phyloP scores from a whole-genome alignment of 2,329 filamentous ascomycete species.

The Colletotrichum brevisporum region DNA sequence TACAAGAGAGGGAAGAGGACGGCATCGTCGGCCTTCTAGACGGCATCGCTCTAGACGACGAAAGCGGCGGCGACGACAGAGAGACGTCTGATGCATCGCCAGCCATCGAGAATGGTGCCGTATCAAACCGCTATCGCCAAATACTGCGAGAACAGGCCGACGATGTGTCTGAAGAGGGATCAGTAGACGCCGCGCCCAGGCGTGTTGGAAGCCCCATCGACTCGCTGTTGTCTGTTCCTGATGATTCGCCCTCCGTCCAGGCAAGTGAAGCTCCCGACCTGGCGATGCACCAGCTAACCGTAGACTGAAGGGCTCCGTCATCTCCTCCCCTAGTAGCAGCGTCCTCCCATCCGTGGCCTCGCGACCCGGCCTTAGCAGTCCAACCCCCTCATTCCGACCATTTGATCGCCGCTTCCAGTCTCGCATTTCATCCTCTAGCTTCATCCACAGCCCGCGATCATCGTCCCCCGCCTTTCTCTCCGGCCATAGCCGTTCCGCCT shows the following conservation, averaged over 20 bases:
- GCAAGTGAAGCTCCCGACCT: slow-evolving; percentile 59
- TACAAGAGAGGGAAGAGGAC: slow-evolving; percentile 52
- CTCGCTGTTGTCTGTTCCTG: slow-evolving; percentile 80
- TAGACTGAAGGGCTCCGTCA: slow-evolving; percentile 67
- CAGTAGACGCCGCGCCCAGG: slow-evolving; percentile 66
- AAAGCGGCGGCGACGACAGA: slow-evolving; percentile 47
- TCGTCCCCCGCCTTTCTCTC: slow-evolving; percentile 83
- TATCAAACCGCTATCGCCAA: slow-evolving; percentile 60
- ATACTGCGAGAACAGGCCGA: slow-evolving; percentile 60
- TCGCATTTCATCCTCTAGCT: slow-evolving; percentile 76
- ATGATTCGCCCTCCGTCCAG: slow-evolving; percentile 88
- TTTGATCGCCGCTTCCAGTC: slow-evolving; percentile 97
- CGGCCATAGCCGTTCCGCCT: slow-evolving; percentile 85
- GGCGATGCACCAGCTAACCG: slow-evolving; percentile 17
- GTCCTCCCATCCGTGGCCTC: slow-evolving; percentile 78
- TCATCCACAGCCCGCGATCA: slow-evolving; percentile 73
- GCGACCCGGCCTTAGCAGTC: slow-evolving; percentile 75
- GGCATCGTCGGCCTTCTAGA: slow-evolving; percentile 53
- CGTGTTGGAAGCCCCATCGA: slow-evolving; percentile 77
- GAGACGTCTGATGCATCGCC: slow-evolving; percentile 44
- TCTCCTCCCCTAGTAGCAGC: slow-evolving; percentile 81
- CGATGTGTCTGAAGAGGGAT: slow-evolving; percentile 66
- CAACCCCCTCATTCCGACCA: slow-evolving; percentile 87
- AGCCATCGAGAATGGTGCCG: slow-evolving; percentile 52
- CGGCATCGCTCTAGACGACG: no score